Percentiles rank a stretch among this genome's conserved stretches.
Evolutionary conservation across 2,329 filamentous ascomycete species (phyloP).

Genomic region (Phyllosticta paracitricarpa): DNA sequence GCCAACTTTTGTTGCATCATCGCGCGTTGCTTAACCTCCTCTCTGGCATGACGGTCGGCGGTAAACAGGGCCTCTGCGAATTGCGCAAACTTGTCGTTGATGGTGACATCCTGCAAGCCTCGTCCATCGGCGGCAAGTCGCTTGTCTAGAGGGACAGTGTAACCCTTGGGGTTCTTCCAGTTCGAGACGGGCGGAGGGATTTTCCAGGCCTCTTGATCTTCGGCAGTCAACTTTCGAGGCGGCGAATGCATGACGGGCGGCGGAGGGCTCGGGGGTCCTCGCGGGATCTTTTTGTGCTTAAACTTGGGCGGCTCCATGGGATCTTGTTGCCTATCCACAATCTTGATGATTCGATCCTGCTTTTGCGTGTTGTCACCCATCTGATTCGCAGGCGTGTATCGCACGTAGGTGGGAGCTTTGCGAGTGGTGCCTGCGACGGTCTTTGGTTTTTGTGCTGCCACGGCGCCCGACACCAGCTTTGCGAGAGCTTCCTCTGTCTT

Average conservation of each 20-base stretch:
- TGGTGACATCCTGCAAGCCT: conserved; percentile 83
- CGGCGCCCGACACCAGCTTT: conserved; percentile 70
- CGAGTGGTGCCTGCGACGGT: conserved; percentile 74
- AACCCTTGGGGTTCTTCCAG: conserved; percentile 99
- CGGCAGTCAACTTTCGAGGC: conserved; percentile 86
- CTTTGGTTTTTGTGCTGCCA: conserved; percentile 91
- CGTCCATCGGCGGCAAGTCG: conserved; percentile 87
- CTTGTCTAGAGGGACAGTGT: conserved; percentile 92
- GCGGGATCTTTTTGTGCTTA: conserved; percentile 96
- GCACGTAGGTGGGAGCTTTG: conserved; percentile 83
- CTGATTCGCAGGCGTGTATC: conserved; percentile 92
- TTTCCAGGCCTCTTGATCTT: conserved; percentile 95
- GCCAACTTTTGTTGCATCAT: conserved; percentile 93
- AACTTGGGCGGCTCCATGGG: conserved; percentile 97
- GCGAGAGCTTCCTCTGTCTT: conserved; percentile 81
- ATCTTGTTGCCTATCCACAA: conserved; percentile 86
- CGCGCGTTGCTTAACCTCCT: conserved; percentile 86
- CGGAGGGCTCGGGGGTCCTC: conserved; percentile 83
- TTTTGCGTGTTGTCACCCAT: conserved; percentile 84
- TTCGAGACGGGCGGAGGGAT: conserved; percentile 84
- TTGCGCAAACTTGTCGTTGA: conserved; percentile 97
- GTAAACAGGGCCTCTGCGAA: conserved; percentile 92
- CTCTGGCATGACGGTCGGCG: conserved; percentile 85
- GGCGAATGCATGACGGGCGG: conserved; percentile 93
- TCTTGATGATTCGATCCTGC: conserved; percentile 96